A percentile compares a stretch with the other conserved stretches of the same genome.
These are phyloP conservation scores for Ganoderma sp. DNA, from an alignment of 1,284 basidiomycete species.

Conservation along the genomic window DNA sequence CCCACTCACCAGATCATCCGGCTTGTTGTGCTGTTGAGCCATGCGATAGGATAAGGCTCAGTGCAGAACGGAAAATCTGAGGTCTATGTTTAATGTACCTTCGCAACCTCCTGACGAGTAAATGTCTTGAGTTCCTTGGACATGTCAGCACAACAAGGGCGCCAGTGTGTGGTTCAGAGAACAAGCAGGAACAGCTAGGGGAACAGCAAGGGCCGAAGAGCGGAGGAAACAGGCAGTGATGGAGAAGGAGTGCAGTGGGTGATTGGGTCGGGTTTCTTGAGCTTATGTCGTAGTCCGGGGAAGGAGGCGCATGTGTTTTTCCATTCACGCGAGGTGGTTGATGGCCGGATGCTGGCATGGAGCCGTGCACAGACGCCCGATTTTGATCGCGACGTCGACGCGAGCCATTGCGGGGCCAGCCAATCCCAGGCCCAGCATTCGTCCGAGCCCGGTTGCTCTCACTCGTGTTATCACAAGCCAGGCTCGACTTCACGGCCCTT, in stretches of 20 bases:
- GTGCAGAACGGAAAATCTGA: neutral
- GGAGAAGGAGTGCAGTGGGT: neutral
- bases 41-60: neutral
- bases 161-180: neutral
- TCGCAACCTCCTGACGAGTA: constrained; percentile 60
- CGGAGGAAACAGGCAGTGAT: neutral
- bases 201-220: neutral
- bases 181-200: neutral
- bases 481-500: neutral
- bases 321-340: constrained; percentile 13
- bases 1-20: constrained; percentile 57
- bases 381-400: constrained; percentile 16
- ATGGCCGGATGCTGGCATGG: constrained; percentile 22
- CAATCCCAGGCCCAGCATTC: constrained; percentile 15
- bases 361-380: constrained; percentile 17
- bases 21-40: constrained; percentile 62
- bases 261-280: neutral
- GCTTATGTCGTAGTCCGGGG: constrained; percentile 14
- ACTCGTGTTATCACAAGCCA: neutral
- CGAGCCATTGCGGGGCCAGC: neutral
- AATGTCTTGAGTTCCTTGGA: constrained; percentile 52
- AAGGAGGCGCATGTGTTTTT: constrained; percentile 28
- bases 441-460: neutral
- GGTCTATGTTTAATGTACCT: constrained; percentile 44
- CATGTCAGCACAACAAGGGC: constrained; percentile 36